A percentile compares a stretch with the other conserved stretches of the same genome.
phyloP scores from a whole-genome alignment of 108 stramenopile species.

The Skeletonema potamos region DNA sequence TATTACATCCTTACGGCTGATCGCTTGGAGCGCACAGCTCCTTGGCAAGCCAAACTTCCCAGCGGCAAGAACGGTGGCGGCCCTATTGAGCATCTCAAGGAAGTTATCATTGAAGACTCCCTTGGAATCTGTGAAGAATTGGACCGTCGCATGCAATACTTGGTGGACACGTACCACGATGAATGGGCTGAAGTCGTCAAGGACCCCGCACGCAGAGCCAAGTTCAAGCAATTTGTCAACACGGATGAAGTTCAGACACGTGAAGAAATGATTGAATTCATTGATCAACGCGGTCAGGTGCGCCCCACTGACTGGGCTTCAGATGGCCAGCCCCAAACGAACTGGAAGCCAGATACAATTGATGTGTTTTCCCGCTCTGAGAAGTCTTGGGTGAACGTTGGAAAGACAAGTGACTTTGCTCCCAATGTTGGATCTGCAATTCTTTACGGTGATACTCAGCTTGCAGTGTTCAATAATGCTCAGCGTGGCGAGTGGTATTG shows the following conservation, averaged over 20 bases:
- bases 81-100: constrained; percentile 87
- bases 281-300: constrained; percentile 82
- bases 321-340: constrained; percentile 82
- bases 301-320: constrained; percentile 91
- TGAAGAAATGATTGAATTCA: constrained; percentile 87
- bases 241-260: constrained; percentile 77
- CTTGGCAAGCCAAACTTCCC: constrained; percentile 87
- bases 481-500: constrained; percentile 79
- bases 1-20: constrained; percentile 95
- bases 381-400: constrained; percentile 85
- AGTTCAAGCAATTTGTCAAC: constrained; percentile 91
- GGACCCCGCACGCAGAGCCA: constrained; percentile 67
- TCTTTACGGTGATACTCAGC: constrained; percentile 86
- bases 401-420: constrained; percentile 67
- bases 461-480: constrained; percentile 89
- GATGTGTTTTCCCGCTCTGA: constrained; percentile 84
- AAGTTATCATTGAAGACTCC: constrained; percentile 92
- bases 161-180: constrained; percentile 93
- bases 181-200: constrained; percentile 94
- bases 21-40: constrained; percentile 84
- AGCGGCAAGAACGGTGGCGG: constrained; percentile 83
- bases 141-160: constrained; percentile 83
- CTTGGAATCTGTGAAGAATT: constrained; percentile 90
- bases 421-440: constrained; percentile 84
- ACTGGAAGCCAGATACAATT: constrained; percentile 63